Conservation (phyloP, 2,329 filamentous ascomycete genomes). For the Nemania bipapillata region DNA sequence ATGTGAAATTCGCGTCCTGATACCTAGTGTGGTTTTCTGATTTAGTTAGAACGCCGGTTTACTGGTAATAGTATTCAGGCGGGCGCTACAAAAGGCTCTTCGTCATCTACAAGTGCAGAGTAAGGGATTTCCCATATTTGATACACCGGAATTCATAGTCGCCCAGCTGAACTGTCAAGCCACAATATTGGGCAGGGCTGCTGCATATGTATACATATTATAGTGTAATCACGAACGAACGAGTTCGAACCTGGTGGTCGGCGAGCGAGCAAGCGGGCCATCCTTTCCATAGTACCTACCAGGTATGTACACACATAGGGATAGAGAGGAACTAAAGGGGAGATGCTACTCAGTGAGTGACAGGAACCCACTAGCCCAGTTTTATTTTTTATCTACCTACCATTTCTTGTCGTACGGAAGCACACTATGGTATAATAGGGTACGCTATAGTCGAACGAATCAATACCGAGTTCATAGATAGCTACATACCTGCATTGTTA, state of each 20-base stretch:
- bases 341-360: not conserved
- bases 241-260: constrained; percentile 9
- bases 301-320: no score
- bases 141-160: not conserved
- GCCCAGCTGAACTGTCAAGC: constrained; percentile 29
- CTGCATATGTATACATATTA: constrained; percentile 17
- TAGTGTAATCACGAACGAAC: constrained; percentile 4
- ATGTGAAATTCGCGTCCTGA: not conserved
- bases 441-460: constrained; percentile 9
- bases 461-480: constrained; percentile 24
- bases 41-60: not conserved
- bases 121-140: not conserved
- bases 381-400: not conserved
- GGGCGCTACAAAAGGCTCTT: not conserved
- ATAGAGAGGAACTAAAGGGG: not conserved
- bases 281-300: not conserved
- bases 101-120: not conserved
- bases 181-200: constrained; percentile 34
- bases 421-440: not conserved
- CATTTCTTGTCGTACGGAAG: not conserved
- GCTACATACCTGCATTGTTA: constrained; percentile 1
- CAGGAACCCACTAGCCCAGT: not conserved
- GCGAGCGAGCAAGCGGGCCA: constrained; percentile 18
- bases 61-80: not conserved
- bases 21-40: not conserved